Percentiles rank a stretch among this genome's conserved stretches.
Conservation (phyloP, 768 basidiomycete species). For the Plicaturopsis crispa region DNA sequence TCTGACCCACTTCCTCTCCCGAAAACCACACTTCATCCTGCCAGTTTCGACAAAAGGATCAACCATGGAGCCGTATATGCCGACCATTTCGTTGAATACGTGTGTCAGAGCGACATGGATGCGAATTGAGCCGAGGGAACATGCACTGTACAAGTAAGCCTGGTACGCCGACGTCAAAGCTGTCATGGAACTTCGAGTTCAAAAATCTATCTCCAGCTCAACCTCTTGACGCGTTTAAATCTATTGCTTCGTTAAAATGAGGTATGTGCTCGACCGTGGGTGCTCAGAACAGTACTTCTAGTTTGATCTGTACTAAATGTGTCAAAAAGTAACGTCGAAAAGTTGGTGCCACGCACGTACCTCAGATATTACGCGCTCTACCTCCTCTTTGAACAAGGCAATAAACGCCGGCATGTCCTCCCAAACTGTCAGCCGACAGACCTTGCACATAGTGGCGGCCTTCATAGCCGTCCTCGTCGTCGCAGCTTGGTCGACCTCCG, state of each 20-base stretch:
- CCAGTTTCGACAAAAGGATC: too few relatives aligned
- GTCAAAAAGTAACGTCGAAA: neutral
- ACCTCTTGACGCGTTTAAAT: constrained; percentile 12
- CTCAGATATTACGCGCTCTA: constrained; percentile 20
- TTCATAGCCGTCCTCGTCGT: constrained; percentile 2
- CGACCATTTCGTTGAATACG: too few relatives aligned
- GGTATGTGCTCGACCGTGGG: neutral
- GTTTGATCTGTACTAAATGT: neutral
- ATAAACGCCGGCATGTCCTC: neutral
- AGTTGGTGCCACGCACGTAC: constrained; percentile 9
- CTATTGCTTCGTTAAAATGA: constrained; percentile 15
- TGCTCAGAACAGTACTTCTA: neutral
- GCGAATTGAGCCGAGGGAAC: too few relatives aligned
- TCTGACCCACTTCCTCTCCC: too few relatives aligned
- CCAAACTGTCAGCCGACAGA: neutral
- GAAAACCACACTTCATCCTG: too few relatives aligned
- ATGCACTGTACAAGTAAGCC: too few relatives aligned
- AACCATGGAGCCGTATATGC: too few relatives aligned
- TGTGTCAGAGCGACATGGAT: too few relatives aligned
- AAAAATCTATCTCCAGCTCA: neutral
- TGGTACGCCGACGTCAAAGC: too few relatives aligned
- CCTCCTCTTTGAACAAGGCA: neutral
- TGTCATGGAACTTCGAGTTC: neutral
- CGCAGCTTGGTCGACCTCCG: constrained; percentile 10
- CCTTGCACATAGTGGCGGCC: neutral